These are phyloP conservation scores for Zygoascus tannicola DNA, from an alignment of 805 yeast species.

Conservation along the genomic window DNA sequence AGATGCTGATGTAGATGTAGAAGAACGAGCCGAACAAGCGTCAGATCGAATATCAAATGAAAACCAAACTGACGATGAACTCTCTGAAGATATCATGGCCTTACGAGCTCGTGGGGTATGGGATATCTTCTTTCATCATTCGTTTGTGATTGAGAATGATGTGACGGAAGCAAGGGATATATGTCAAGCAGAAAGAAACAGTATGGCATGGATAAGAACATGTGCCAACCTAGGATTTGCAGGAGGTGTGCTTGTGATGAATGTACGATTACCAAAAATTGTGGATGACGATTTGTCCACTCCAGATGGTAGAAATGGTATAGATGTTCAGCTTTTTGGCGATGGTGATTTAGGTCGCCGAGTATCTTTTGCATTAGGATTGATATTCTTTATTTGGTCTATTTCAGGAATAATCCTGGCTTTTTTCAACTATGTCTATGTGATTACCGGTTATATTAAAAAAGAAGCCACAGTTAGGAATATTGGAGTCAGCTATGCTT, in stretches of 20 bases:
- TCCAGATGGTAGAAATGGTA: neutral
- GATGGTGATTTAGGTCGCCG: neutral
- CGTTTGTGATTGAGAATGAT: constrained; percentile 20
- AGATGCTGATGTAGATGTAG: neutral
- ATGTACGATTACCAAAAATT: constrained; percentile 12
- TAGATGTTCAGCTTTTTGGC: neutral
- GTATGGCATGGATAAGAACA: constrained; percentile 17
- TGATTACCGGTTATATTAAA: constrained; percentile 14
- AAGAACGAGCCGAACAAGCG: neutral
- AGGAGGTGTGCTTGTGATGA: constrained; percentile 18
- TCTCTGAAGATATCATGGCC: neutral
- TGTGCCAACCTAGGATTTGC: constrained; percentile 21
- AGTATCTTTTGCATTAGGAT: constrained; percentile 10
- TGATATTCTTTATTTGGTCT: constrained; percentile 16
- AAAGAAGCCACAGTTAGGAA: constrained; percentile 17
- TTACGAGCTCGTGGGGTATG: neutral
- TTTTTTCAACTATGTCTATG: constrained; percentile 19
- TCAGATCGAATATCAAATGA: neutral
- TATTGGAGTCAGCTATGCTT: constrained; percentile 7
- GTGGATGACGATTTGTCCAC: constrained; percentile 1
- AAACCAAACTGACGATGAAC: neutral
- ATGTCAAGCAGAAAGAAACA: constrained; percentile 26
- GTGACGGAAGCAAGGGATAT: constrained; percentile 28
- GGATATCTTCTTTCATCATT: constrained; percentile 1
- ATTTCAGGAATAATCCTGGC: constrained; percentile 15